phyloP scores from a whole-genome alignment of 768 basidiomycete genomes.

The Daedaleopsis nitida region DNA sequence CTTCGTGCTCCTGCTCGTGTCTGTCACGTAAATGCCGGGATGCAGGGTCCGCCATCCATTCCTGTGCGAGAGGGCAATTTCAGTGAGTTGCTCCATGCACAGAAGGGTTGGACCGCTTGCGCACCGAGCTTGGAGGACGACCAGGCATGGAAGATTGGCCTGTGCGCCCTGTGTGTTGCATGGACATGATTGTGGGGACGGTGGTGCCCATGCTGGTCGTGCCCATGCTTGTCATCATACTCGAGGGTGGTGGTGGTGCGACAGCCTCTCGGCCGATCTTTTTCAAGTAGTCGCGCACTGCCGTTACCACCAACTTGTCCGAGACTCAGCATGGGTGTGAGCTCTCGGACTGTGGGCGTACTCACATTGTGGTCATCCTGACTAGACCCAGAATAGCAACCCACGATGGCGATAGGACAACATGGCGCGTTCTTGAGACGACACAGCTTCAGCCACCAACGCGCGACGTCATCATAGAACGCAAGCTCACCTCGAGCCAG shows the following conservation, averaged over 20 bases:
- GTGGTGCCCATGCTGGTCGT: constrained; percentile 3
- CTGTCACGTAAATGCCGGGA: constrained; percentile 32
- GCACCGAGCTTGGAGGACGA: constrained; percentile 15
- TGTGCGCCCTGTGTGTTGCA: constrained; percentile 7
- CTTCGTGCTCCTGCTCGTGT: constrained; percentile 33
- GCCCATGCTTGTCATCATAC: constrained; percentile 20
- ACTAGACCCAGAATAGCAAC: constrained; percentile 81
- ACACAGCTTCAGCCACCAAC: constrained; percentile 3
- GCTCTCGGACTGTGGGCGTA: constrained; percentile 1
- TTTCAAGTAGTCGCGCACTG: constrained; percentile 69
- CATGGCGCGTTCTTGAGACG: constrained; percentile 69
- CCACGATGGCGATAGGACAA: constrained; percentile 78
- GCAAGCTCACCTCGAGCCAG: constrained; percentile 66
- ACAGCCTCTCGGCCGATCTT: constrained; percentile 45
- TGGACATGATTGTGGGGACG: constrained; percentile 13
- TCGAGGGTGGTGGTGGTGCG: constrained; percentile 18
- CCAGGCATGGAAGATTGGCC: constrained; percentile 3
- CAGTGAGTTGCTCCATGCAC: constrained; percentile 13
- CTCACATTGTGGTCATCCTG: constrained; percentile 78
- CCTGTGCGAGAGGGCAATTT: constrained; percentile 21
- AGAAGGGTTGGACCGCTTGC: constrained; percentile 13
- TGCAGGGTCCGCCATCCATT: constrained; percentile 37
- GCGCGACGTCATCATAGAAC: not conserved
- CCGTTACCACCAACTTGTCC: constrained; percentile 59
- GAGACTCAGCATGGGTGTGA: constrained; percentile 1